phyloP scores from a whole-genome alignment of 192 early-diverging fungal species.

The Diversispora epigaea region DNA sequence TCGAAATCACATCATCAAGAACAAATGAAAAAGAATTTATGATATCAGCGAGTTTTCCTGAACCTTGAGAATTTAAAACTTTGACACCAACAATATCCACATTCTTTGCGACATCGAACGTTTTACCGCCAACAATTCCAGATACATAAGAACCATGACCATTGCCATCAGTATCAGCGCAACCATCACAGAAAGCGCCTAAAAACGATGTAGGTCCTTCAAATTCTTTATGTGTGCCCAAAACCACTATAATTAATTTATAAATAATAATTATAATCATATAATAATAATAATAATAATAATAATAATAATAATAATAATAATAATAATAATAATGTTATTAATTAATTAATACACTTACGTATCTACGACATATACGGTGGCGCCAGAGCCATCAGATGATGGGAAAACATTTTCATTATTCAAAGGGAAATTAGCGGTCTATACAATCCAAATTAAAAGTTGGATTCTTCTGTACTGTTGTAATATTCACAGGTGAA shows the following conservation, averaged over 20 bases:
- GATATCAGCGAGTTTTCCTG: conserved; percentile 46
- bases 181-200: conserved; percentile 49
- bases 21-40: conserved; percentile 67
- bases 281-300: background rate
- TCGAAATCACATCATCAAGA: background rate
- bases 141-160: conserved; percentile 84
- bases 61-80: conserved; percentile 52
- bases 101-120: conserved; percentile 43
- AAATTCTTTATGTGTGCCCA: conserved; percentile 67
- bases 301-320: too few species aligned
- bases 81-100: conserved; percentile 57
- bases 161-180: conserved; percentile 41
- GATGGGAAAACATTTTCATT: conserved; percentile 53
- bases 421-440: conserved; percentile 50
- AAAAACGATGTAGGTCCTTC: conserved; percentile 70
- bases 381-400: conserved; percentile 58
- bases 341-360: conserved; percentile 36
- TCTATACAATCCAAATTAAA: conserved; percentile 67
- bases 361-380: conserved; percentile 68
- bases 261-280: background rate
- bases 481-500: too few species aligned
- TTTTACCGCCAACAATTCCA: conserved; percentile 53
- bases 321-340: background rate
- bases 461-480: background rate
- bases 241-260: conserved; percentile 48